Evolutionary conservation across 257 asterid genomes (phyloP), one percentile per base, ranked within the genome.

Genomic region (Forsythia suspensa): DNA sequence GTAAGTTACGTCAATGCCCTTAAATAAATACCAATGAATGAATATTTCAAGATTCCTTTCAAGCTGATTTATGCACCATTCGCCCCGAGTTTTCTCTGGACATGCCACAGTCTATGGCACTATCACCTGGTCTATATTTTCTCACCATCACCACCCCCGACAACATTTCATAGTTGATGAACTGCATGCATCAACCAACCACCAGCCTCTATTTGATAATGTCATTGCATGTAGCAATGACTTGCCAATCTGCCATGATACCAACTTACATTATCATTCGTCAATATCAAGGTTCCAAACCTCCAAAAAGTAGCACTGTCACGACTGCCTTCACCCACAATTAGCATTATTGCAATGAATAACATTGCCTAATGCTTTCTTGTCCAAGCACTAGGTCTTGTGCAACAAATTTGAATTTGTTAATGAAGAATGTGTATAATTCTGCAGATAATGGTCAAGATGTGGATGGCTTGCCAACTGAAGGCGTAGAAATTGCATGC

Each of bases 401-500:
- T 48, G 38, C 48, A 34, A 38, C 38, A 61, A 20, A 46, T 41
- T 81, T 71, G 48, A 37, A 73, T 71, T 69, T 73, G 72, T 71
- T 72, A 61, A 80, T 76, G 48, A 55, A 74, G 79, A 67, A 55
- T 55, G 52, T 71, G 82, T 44, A 57, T n/a, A 80, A 80, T 81
- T 61, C 12, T 91, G 89, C 97, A 95, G 99, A 95, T 83, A 91
- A 84, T 74, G 97, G 93, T 74, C 91, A 89, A 80, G 89, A 86
- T 76, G 91, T 91, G 43, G 99, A 93, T 72, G 99, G 98, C 43
- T 82, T 95, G 84, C 98, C 98, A 55, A 92, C 97, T 75, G 99
- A 95, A 86, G 99, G 98, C 80, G 79, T 93, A 80, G 99, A 95
- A 85, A 92, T 95, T 76, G 86, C 95, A 74, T 95, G 99, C 90